Evolutionary conservation across 2,329 filamentous ascomycete genomes (phyloP).

Genomic region (Cladophialophora bantiana): DNA sequence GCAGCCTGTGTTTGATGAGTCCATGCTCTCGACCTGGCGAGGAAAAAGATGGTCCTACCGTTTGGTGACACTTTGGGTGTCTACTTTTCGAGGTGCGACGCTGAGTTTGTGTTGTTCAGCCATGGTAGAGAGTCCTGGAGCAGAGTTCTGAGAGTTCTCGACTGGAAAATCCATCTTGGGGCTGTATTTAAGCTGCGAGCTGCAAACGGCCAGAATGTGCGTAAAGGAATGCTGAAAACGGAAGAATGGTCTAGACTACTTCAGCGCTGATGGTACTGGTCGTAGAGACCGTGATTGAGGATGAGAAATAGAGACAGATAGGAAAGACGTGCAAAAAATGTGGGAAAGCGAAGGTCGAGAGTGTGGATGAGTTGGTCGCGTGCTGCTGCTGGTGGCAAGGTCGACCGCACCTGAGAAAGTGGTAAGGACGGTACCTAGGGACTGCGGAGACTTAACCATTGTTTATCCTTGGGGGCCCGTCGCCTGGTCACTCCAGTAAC

Average conservation of each 20-base stretch:
- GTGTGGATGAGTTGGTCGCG: constrained; percentile 10
- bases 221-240: constrained; percentile 38
- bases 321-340: constrained; percentile 1
- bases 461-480: constrained; percentile 15
- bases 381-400: not conserved
- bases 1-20: constrained; percentile 66
- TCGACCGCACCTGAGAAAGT: not conserved
- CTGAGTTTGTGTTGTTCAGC: constrained; percentile 68
- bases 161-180: constrained; percentile 60
- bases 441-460: not conserved
- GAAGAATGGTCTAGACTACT: constrained; percentile 36
- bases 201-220: constrained; percentile 29
- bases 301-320: constrained; percentile 4
- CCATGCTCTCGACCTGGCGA: constrained; percentile 10
- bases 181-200: constrained; percentile 21
- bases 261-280: not conserved
- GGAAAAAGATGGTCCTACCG: constrained; percentile 59
- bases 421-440: not conserved
- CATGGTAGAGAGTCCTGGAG: constrained; percentile 60
- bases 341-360: constrained; percentile 9
- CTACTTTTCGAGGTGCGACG: constrained; percentile 63
- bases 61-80: constrained; percentile 78
- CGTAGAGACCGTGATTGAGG: constrained; percentile 9
- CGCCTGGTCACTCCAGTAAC: constrained; percentile 24
- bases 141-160: constrained; percentile 72